Evolutionary conservation across 2,329 filamentous ascomycete genomes (phyloP), one percentile per base, ranked within the genome.

Genomic region (Ilyonectria mors-panacis): DNA sequence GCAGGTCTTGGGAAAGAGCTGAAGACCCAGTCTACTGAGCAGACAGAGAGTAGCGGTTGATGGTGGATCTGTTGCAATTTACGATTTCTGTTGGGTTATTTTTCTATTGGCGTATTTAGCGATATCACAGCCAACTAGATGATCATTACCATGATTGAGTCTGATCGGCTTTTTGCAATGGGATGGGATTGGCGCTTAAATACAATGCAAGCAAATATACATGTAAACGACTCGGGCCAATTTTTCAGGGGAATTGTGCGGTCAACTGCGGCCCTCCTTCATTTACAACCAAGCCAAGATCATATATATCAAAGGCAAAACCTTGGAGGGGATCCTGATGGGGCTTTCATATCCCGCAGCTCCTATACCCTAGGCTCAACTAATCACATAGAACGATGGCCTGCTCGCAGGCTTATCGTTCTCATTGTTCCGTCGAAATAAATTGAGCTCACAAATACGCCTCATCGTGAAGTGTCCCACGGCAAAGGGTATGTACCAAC

Each of bases 401-500:
- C 54, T 19, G 39, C 33, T 58, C 57, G 48, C 28, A 30, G 53
- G 47, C 37, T 30, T 23, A 44, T 65, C 21, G 30, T 50, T 65
- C 21, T 39, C 26, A 37, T 23, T 48, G 26, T 39, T 51, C 26
- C 47, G 13, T 47, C 33, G 54, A 37, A 47, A 7, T 28, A 6
- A 26, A 50, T 48, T 15, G n/a, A 45, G 33, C 19, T 17, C 12
- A 54, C 19, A 37, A 37, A 26, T n/a, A 9, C 9, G 19, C 37
- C 33, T 75, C 66, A 81, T 70, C 77, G 71, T 26, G 74, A 74
- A 51, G 81, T 78, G 58, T 88, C 85, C 92, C 92, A 94, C 12
- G 92, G 92, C 72, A 93, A 81, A 3, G 90, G 87, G 76, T 93
- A 94, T 1, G 91, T 93, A 58, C 91, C 89, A 12, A 93, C 92